These are phyloP conservation scores for Rutstroemia sp. DNA, from an alignment of 2,329 filamentous ascomycete genomes.

Conservation along the genomic window DNA sequence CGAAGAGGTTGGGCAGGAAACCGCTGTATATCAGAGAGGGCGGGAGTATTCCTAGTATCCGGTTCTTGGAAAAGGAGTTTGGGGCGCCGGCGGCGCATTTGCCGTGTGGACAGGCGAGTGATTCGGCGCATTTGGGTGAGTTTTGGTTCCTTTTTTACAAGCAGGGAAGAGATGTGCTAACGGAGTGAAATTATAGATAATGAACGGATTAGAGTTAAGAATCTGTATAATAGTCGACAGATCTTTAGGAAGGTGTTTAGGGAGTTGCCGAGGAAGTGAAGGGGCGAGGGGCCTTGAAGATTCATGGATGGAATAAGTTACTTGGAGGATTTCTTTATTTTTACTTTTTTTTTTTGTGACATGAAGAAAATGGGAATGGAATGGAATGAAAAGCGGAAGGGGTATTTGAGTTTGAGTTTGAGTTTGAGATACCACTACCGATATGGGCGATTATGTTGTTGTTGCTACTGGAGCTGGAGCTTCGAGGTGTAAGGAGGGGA, in stretches of 20 bases:
- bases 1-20: conserved; percentile 35
- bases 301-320: too few relatives aligned
- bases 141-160: not conserved
- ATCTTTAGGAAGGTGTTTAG: conserved; percentile 82
- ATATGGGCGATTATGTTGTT: too few relatives aligned
- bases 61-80: conserved; percentile 93
- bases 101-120: conserved; percentile 90
- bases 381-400: too few relatives aligned
- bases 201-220: conserved; percentile 80
- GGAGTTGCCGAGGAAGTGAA: conserved; percentile 28
- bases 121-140: conserved; percentile 69
- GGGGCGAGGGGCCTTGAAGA: not conserved
- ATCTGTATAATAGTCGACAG: conserved; percentile 83
- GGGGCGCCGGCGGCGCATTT: conserved; percentile 83
- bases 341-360: too few relatives aligned
- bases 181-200: conserved; percentile 49
- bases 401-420: too few relatives aligned
- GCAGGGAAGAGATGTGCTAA: not conserved
- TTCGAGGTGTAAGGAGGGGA: too few relatives aligned
- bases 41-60: conserved; percentile 87
- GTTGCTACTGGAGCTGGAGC: too few relatives aligned
- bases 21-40: conserved; percentile 94
- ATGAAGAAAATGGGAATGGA: too few relatives aligned
- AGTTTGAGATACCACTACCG: too few relatives aligned
- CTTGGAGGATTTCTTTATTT: too few relatives aligned